Percentiles rank a stretch among this genome's conserved stretches.
Evolutionary conservation across 1,284 basidiomycete species (phyloP).

Genomic region (Cutaneotrichosporon sp.): DNA sequence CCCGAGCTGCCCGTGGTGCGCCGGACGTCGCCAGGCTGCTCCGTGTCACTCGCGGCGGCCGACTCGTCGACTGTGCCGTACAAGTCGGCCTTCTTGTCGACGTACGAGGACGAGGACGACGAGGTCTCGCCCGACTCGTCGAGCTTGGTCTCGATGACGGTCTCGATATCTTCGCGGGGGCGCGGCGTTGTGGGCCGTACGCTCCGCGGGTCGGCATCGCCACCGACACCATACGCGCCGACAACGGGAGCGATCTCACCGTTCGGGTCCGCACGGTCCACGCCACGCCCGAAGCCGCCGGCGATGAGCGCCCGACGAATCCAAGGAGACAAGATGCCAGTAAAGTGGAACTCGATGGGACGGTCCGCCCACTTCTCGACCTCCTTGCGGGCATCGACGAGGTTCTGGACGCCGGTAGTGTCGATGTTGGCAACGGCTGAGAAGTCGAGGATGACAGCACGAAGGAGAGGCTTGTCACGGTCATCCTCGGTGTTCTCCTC

Average conservation of each 20-base stretch:
- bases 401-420: constrained; percentile 80
- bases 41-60: constrained; percentile 16
- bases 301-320: constrained; percentile 83
- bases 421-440: constrained; percentile 65
- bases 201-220: constrained; percentile 25
- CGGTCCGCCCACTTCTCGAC: constrained; percentile 83
- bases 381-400: constrained; percentile 83
- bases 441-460: constrained; percentile 89
- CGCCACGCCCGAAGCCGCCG: constrained; percentile 71
- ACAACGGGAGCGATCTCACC: constrained; percentile 73
- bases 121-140: background rate
- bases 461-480: constrained; percentile 65
- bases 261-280: constrained; percentile 53
- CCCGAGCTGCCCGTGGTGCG: constrained; percentile 11
- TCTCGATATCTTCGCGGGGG: constrained; percentile 20
- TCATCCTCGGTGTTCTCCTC: constrained; percentile 63
- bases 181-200: constrained; percentile 14
- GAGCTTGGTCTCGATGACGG: background rate
- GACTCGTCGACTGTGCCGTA: constrained; percentile 13
- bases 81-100: constrained; percentile 10
- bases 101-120: background rate
- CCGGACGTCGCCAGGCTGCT: background rate
- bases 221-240: constrained; percentile 50
- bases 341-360: constrained; percentile 68
- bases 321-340: constrained; percentile 81